A percentile compares a stretch with the other conserved stretches of the same genome.
phyloP scores from a whole-genome alignment of 139 green algal species.

The Pedinophyceae sp. region DNA sequence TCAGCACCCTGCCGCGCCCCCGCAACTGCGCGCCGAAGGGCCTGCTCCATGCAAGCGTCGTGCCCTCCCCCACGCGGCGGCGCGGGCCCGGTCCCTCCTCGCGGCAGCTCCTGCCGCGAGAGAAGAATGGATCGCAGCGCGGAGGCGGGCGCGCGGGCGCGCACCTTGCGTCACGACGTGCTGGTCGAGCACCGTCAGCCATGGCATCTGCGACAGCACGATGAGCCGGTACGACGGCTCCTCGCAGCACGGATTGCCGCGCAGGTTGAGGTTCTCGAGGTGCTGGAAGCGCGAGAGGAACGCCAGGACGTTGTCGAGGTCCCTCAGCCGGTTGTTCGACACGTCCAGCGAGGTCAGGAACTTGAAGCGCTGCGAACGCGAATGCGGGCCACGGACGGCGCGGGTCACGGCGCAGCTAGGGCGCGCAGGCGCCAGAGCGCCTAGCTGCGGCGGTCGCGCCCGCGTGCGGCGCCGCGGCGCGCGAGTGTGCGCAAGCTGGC shows the following conservation, averaged over 20 bases:
- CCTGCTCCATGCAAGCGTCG: too few relatives aligned
- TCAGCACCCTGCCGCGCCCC: too few relatives aligned
- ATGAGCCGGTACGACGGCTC: constrained; percentile 9
- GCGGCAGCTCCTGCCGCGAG: too few relatives aligned
- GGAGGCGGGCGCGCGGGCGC: too few relatives aligned
- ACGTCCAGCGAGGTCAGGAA: constrained; percentile 12
- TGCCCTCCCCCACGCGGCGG: too few relatives aligned
- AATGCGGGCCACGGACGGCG: constrained; percentile 4
- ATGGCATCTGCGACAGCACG: constrained; percentile 2
- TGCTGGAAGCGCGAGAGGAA: constrained; percentile 2
- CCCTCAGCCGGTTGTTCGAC: not conserved
- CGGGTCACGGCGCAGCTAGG: not conserved
- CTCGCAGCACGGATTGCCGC: constrained; percentile 10
- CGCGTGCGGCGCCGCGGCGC: not conserved
- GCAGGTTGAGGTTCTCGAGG: constrained; percentile 4
- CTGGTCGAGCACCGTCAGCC: constrained; percentile 8
- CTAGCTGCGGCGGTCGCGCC: not conserved
- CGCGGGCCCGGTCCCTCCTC: too few relatives aligned
- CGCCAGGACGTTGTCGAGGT: constrained; percentile 6
- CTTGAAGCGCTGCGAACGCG: constrained; percentile 6
- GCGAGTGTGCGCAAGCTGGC: not conserved
- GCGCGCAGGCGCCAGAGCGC: not conserved
- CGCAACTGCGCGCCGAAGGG: too few relatives aligned
- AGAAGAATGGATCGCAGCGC: too few relatives aligned
- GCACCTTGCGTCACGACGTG: constrained; percentile 9